Percentiles rank a stretch among this genome's conserved stretches.
phyloP scores from a whole-genome alignment of 352 stramenopile genomes.

The Peronospora farinosa region DNA sequence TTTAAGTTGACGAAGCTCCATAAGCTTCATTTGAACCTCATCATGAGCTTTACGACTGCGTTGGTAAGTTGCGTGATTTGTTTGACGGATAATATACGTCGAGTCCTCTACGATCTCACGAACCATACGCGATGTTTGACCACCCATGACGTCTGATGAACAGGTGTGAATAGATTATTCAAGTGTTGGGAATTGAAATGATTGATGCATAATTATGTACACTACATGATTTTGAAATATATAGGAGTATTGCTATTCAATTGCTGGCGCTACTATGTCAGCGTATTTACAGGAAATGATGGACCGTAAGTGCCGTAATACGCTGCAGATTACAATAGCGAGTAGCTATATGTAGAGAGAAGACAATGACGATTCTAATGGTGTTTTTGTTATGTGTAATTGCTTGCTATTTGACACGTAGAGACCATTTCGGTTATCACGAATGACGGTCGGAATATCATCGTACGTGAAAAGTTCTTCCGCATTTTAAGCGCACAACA shows the following conservation, averaged over 20 bases:
- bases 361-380: background rate
- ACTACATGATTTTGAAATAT: conserved; percentile 5
- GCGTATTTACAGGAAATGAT: conserved; percentile 81
- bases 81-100: conserved; percentile 74
- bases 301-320: conserved; percentile 51
- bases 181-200: conserved; percentile 8
- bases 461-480: conserved; percentile 38
- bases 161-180: background rate
- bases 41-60: conserved; percentile 42
- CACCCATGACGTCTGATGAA: conserved; percentile 39
- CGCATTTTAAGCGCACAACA: background rate
- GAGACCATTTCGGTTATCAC: conserved; percentile 90
- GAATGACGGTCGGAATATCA: conserved; percentile 92
- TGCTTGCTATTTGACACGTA: conserved; percentile 16
- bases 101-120: conserved; percentile 73
- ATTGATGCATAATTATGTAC: conserved; percentile 11
- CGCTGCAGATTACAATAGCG: background rate
- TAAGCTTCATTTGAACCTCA: conserved; percentile 57
- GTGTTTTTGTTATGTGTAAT: conserved; percentile 1
- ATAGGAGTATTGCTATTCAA: background rate
- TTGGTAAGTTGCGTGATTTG: conserved; percentile 62
- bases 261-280: conserved; percentile 41
- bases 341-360: conserved; percentile 2
- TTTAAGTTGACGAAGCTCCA: conserved; percentile 50
- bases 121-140: conserved; percentile 76